A percentile compares a stretch with the other conserved stretches of the same genome.
Evolutionary conservation across 1,284 basidiomycete species (phyloP).

Genomic region (Ceratobasidium sp.): DNA sequence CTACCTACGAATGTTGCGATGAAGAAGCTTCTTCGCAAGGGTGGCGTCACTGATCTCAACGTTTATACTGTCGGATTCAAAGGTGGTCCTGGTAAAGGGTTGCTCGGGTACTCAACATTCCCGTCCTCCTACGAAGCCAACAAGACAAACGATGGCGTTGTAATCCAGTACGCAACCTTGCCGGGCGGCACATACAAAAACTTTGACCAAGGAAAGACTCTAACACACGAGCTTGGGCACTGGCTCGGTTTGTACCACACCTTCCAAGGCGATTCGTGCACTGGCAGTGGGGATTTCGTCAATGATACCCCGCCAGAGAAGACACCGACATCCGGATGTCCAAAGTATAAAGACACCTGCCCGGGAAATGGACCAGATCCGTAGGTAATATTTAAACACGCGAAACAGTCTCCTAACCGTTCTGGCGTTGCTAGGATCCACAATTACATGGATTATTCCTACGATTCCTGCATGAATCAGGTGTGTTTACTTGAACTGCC

Average conservation of each 20-base stretch:
- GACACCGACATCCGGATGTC: conserved; percentile 46
- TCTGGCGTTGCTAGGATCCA: conserved; percentile 1
- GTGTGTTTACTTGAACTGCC: neutral
- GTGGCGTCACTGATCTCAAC: conserved; percentile 50
- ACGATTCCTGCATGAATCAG: conserved; percentile 21
- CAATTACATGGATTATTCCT: conserved; percentile 41
- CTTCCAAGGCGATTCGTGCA: conserved; percentile 53
- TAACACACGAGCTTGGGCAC: no score
- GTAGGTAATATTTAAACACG: conserved; percentile 8
- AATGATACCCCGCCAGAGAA: conserved; percentile 50
- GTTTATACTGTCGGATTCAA: conserved; percentile 51
- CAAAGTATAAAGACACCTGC: conserved; percentile 46
- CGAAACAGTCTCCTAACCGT: neutral
- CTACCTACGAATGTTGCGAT: conserved; percentile 48
- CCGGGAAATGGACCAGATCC: conserved; percentile 42
- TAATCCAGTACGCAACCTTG: conserved; percentile 49
- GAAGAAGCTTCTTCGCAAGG: conserved; percentile 50
- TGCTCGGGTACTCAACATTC: conserved; percentile 51
- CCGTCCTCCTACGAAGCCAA: conserved; percentile 43
- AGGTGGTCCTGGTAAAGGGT: conserved; percentile 37
- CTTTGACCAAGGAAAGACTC: conserved; percentile 52
- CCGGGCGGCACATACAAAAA: conserved; percentile 50
- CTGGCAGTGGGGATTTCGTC: conserved; percentile 50
- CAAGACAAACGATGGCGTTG: conserved; percentile 50
- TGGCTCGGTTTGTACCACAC: conserved; percentile 53